These are phyloP conservation scores for Metschnikowia lachancei DNA, from an alignment of 805 yeast genomes.

Conservation along the genomic window DNA sequence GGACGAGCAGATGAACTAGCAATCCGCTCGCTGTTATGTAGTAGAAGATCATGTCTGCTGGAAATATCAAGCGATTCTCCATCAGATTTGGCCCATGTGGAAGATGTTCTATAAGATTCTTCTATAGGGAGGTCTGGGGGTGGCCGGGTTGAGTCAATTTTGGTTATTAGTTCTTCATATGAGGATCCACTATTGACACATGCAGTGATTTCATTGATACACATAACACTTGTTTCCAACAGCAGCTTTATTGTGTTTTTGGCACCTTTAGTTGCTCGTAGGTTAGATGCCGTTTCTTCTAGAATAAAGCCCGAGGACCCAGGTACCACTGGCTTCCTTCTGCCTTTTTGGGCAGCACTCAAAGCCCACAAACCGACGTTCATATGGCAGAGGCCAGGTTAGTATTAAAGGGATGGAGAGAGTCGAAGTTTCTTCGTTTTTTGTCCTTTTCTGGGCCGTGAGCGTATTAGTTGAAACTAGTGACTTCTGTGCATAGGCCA, in stretches of 20 bases:
- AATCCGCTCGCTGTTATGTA: constrained; percentile 9
- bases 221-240: constrained; percentile 6
- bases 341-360: constrained; percentile 29
- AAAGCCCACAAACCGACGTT: constrained; percentile 31
- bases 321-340: constrained; percentile 35
- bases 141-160: constrained; percentile 41
- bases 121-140: constrained; percentile 3
- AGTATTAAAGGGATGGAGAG: neutral
- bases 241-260: constrained; percentile 27
- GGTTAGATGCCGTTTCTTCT: constrained; percentile 28
- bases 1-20: neutral
- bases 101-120: constrained; percentile 5
- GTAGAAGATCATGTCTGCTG: constrained; percentile 10
- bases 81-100: constrained; percentile 6
- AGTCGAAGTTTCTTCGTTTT: neutral
- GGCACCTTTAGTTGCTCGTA: constrained; percentile 37
- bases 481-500: neutral
- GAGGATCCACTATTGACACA: constrained; percentile 34
- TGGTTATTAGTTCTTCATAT: constrained; percentile 37
- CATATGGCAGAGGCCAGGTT: constrained; percentile 2
- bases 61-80: constrained; percentile 5
- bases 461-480: neutral
- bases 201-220: constrained; percentile 15
- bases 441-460: neutral
- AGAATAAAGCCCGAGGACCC: constrained; percentile 55